phyloP scores from a whole-genome alignment of 805 yeast genomes.

The Ogataea trehalophila region DNA sequence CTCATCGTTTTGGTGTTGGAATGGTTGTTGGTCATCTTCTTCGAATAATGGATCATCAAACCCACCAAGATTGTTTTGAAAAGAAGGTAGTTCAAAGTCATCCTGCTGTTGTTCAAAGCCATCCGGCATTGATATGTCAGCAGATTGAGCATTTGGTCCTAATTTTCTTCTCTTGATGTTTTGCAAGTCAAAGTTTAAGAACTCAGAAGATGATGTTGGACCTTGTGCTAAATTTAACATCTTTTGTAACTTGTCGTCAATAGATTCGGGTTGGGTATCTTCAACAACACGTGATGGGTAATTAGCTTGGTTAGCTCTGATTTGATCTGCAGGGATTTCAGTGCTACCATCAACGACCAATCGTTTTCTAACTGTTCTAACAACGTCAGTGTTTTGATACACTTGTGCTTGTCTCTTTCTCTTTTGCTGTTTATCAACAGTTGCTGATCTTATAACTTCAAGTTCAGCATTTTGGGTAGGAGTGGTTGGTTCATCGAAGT shows the following conservation, averaged over 20 bases:
- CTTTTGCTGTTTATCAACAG: conserved; percentile 5
- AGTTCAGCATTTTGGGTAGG: conserved; percentile 7
- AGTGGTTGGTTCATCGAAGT: conserved; percentile 12
- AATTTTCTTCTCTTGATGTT: conserved; percentile 14
- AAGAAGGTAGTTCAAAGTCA: conserved; percentile 9
- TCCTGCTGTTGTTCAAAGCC: conserved; percentile 13
- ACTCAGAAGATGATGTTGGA: conserved; percentile 7
- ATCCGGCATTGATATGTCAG: neutral
- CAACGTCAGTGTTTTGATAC: conserved; percentile 36
- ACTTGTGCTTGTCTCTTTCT: conserved; percentile 26
- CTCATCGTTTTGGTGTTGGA: neutral
- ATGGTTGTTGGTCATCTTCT: conserved; percentile 6
- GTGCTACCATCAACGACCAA: conserved; percentile 40
- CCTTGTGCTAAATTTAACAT: conserved; percentile 9
- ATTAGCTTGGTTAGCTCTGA: conserved; percentile 28
- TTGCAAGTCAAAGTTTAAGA: conserved; percentile 5
- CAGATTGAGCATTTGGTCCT: neutral
- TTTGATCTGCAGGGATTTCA: conserved; percentile 39
- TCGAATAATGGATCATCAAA: conserved; percentile 11
- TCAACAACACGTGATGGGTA: conserved; percentile 18
- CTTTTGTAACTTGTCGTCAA: neutral
- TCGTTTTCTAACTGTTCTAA: conserved; percentile 43
- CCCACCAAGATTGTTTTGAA: conserved; percentile 20
- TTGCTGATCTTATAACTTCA: conserved; percentile 2
- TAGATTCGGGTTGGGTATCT: conserved; percentile 1